phyloP scores from a whole-genome alignment of 306 rosid species.

The Glycine soja region DNA sequence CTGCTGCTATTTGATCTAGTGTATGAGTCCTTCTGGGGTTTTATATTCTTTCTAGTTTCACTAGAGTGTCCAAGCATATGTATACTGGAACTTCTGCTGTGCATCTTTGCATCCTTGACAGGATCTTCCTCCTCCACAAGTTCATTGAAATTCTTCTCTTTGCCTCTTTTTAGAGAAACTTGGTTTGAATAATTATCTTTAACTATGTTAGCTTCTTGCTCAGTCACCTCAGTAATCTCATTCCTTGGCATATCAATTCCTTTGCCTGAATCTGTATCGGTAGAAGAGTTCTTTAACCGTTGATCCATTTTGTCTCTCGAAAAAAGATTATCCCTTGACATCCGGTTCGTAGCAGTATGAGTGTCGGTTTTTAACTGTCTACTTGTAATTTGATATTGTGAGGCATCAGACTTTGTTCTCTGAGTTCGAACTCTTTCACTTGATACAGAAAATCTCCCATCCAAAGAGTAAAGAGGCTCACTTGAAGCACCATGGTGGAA shows the following conservation, averaged over 20 bases:
- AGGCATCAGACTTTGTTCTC: constrained; percentile 47
- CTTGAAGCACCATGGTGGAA: constrained; percentile 51
- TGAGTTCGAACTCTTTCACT: constrained; percentile 45
- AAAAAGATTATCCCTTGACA: constrained; percentile 25
- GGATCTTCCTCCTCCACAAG: constrained; percentile 7
- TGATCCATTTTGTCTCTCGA: constrained; percentile 33
- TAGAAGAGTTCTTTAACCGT: constrained; percentile 17
- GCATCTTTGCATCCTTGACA: constrained; percentile 35
- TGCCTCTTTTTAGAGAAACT: constrained; percentile 36
- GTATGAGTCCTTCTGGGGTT: background rate
- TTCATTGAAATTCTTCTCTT: constrained; percentile 41
- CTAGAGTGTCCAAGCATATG: constrained; percentile 35
- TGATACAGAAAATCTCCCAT: constrained; percentile 47
- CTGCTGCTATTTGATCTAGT: constrained; percentile 19
- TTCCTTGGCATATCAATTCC: constrained; percentile 13
- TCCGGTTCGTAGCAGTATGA: constrained; percentile 8
- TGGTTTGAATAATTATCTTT: constrained; percentile 29
- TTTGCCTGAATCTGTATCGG: background rate
- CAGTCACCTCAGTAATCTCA: constrained; percentile 41
- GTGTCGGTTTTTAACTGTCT: background rate
- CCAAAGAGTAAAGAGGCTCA: constrained; percentile 47
- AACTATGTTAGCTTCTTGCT: background rate
- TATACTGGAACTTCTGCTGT: constrained; percentile 34
- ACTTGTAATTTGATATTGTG: constrained; percentile 34
- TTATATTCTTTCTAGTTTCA: constrained; percentile 33